Conservation (phyloP, 2,329 filamentous ascomycete species). For the Ceratocystis colombiana region DNA sequence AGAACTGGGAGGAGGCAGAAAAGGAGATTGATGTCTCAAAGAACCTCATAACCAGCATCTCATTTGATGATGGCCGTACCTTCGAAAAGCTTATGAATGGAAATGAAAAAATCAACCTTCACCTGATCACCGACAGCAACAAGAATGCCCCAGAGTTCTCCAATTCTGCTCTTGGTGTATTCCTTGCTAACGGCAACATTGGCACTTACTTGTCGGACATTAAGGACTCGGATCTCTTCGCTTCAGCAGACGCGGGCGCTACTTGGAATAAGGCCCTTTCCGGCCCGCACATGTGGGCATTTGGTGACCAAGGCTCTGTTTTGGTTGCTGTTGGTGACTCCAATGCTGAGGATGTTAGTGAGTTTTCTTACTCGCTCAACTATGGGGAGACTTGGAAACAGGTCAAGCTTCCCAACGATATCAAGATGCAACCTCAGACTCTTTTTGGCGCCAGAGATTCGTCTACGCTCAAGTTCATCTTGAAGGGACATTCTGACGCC, state of each 20-base stretch:
- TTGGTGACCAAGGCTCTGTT: constrained; percentile 85
- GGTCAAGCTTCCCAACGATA: constrained; percentile 53
- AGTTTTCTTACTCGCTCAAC: constrained; percentile 69
- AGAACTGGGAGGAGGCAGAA: constrained; percentile 71
- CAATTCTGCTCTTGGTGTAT: constrained; percentile 80
- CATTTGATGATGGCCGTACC: constrained; percentile 86
- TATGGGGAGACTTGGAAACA: constrained; percentile 77
- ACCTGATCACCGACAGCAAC: constrained; percentile 76
- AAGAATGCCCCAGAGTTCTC: constrained; percentile 85
- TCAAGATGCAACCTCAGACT: constrained; percentile 59
- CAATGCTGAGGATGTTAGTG: constrained; percentile 46
- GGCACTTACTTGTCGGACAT: constrained; percentile 64
- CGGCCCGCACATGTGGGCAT: constrained; percentile 88
- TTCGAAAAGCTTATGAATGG: constrained; percentile 64
- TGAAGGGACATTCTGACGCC: constrained; percentile 53
- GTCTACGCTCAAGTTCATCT: constrained; percentile 79
- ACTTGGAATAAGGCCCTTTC: constrained; percentile 68
- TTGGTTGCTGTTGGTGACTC: constrained; percentile 74
- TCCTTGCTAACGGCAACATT: constrained; percentile 90
- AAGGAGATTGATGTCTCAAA: constrained; percentile 45
- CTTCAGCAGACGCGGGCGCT: constrained; percentile 83
- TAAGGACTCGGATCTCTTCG: constrained; percentile 65
- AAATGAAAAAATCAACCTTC: constrained; percentile 65
- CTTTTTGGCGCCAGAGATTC: constrained; percentile 88
- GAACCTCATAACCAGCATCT: constrained; percentile 70